A percentile compares a stretch with the other conserved stretches of the same genome.
Conservation (phyloP, 2,329 filamentous ascomycete genomes). For the Claviceps quebecensis region DNA sequence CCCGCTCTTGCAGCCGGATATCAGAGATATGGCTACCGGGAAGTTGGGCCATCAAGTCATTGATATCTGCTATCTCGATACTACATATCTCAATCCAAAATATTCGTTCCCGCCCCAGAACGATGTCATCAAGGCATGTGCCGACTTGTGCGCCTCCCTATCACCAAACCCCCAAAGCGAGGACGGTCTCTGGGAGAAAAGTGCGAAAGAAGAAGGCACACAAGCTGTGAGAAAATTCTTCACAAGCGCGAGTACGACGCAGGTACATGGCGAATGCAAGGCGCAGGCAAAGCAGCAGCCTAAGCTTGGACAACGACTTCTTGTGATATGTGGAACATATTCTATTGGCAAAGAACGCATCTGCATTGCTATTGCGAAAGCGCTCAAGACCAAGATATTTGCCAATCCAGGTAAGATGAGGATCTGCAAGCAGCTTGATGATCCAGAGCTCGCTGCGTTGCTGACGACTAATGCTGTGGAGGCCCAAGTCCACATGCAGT, state of each 20-base stretch:
- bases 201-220: conserved; percentile 27
- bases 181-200: conserved; percentile 32
- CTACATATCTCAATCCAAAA: conserved; percentile 88
- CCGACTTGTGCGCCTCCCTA: conserved; percentile 70
- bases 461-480: conserved; percentile 69
- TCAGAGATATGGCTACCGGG: conserved; percentile 54
- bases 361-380: conserved; percentile 80
- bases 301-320: conserved; percentile 42
- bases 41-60: conserved; percentile 71
- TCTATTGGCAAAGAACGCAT: conserved; percentile 97
- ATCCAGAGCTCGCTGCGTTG: conserved; percentile 62
- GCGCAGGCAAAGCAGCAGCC: conserved; percentile 9
- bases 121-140: conserved; percentile 76
- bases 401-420: conserved; percentile 70
- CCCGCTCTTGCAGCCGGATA: conserved; percentile 63
- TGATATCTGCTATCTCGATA: conserved; percentile 92
- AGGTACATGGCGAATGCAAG: conserved; percentile 16
- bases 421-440: conserved; percentile 73
- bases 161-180: conserved; percentile 46
- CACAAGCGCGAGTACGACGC: conserved; percentile 17
- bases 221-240: conserved; percentile 41
- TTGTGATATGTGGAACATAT: conserved; percentile 92
- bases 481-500: conserved; percentile 96
- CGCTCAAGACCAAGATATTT: conserved; percentile 77
- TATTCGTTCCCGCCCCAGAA: conserved; percentile 87